Evolutionary conservation across 805 yeast species (phyloP), one percentile per base, ranked within the genome.

Genomic region (Yarrowia alimentaria): DNA sequence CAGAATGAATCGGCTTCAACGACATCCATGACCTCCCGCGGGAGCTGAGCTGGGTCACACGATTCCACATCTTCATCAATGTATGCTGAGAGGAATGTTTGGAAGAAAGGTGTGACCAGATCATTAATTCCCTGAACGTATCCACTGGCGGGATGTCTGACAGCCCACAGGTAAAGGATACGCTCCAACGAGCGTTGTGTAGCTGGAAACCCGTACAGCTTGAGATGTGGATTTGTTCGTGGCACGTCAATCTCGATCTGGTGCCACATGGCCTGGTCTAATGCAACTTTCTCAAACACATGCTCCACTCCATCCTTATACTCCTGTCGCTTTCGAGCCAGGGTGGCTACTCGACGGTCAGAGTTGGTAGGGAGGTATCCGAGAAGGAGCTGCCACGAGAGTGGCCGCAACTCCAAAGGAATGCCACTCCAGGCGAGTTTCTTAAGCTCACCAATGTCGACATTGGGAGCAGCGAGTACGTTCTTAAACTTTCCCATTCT

Each of bases 121-220:
- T 90, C 98, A 65, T 90, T 90, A 47, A 90, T 90, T 21, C 98
- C 98, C 69, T 90, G 98, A 17, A 90, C 98, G 65, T 90, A 90
- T 9, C 98, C 98, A 61, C 91, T 81, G 6, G 97, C 96, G 1
- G 98, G 97, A 64, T 91, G 97, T 57, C 97, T 75, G 20, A 89
- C 80, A 0, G 97, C 93, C 98, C 98, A 90, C 21, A 90, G 70
- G 60, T 88, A 90, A 49, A 90, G 68, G 11, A 91, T 80, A 56
- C 83, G 79, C 58, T 89, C 87, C 52, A 90, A 70, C 12, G 91
- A 14, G 21, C 52, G 34, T 47, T 58, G 49, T 9, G 53, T 42
- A 4, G 53, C 51, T 11, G 40, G 40, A 19, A 47, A 47, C 6
- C 34, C 31, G 21, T 47, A 50, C 21, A 42, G 29, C 31, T 40